A percentile compares a stretch with the other conserved stretches of the same genome.
Evolutionary conservation across 23 red algal genomes (phyloP).

Genomic region (Cyanidium caldarium): DNA sequence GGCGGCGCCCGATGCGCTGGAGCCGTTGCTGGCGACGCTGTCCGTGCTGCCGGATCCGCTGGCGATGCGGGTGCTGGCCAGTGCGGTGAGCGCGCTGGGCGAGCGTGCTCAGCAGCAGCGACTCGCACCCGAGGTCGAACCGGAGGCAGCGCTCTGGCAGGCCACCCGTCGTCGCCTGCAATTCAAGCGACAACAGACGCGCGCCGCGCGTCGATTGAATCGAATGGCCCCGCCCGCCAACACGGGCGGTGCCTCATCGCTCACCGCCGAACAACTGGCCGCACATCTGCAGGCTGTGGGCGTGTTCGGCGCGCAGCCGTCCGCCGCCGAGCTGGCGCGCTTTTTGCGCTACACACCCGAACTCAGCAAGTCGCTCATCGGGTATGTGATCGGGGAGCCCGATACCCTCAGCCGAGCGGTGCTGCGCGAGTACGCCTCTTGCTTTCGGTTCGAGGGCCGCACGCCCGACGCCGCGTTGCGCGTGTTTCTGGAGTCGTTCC

Average conservation of each 20-base stretch:
- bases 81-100: too few relatives aligned
- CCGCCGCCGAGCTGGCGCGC: background rate
- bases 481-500: constrained; percentile 88
- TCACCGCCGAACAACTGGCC: too few relatives aligned
- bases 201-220: too few relatives aligned
- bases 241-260: too few relatives aligned
- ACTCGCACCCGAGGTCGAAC: too few relatives aligned
- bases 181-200: too few relatives aligned
- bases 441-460: constrained; percentile 45
- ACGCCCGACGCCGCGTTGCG: constrained; percentile 50
- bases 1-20: constrained; percentile 34
- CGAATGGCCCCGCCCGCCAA: too few relatives aligned
- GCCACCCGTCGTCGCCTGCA: too few relatives aligned
- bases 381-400: constrained; percentile 59
- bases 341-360: constrained; percentile 67
- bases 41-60: too few relatives aligned
- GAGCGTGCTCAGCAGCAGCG: too few relatives aligned
- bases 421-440: constrained; percentile 35
- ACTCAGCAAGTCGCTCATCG: constrained; percentile 68
- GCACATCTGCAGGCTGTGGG: constrained; percentile 44
- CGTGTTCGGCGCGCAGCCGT: background rate
- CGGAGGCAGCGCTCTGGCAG: too few relatives aligned
- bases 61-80: too few relatives aligned
- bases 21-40: constrained; percentile 26
- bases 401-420: constrained; percentile 47